Percentiles rank a stretch among this genome's conserved stretches.
Evolutionary conservation across 306 rosid genomes (phyloP).

Genomic region (Sicyos baderoa): DNA sequence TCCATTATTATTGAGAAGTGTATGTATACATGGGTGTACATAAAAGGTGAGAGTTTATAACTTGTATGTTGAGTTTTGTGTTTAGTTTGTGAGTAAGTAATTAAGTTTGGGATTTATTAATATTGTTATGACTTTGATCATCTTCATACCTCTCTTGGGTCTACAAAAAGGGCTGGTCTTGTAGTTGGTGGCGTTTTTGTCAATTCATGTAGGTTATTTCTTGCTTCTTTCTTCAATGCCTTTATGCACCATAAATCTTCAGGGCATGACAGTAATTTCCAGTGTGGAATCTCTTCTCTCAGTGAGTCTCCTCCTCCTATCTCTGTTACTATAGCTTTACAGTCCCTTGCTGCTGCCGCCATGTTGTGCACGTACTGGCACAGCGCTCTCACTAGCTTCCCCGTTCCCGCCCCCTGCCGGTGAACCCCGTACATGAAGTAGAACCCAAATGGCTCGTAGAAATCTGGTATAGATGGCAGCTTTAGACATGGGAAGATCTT

Average conservation of each 20-base stretch:
- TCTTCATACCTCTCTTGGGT: constrained; percentile 83
- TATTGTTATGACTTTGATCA: constrained; percentile 5
- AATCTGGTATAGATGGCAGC: constrained; percentile 59
- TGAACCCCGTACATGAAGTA: constrained; percentile 80
- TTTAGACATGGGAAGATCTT: constrained; percentile 78
- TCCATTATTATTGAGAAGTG: constrained; percentile 1
- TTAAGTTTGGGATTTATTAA: constrained; percentile 13
- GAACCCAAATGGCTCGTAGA: constrained; percentile 77
- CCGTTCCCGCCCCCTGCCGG: constrained; percentile 57
- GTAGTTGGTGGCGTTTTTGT: constrained; percentile 55
- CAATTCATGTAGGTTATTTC: constrained; percentile 34
- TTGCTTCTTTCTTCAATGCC: constrained; percentile 55
- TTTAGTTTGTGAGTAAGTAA: constrained; percentile 9
- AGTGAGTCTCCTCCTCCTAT: constrained; percentile 55
- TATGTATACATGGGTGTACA: constrained; percentile 13
- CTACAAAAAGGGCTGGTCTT: constrained; percentile 70
- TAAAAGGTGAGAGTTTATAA: neutral
- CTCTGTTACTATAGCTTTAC: constrained; percentile 72
- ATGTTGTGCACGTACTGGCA: constrained; percentile 76
- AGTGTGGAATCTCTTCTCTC: constrained; percentile 70
- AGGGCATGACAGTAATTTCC: constrained; percentile 67
- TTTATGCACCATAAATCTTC: constrained; percentile 97
- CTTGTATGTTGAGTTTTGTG: constrained; percentile 4
- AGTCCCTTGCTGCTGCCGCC: constrained; percentile 41
- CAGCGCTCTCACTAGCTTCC: constrained; percentile 55